Evolutionary conservation across 108 stramenopile species (phyloP).

Genomic region (Skeletonema menzelii): DNA sequence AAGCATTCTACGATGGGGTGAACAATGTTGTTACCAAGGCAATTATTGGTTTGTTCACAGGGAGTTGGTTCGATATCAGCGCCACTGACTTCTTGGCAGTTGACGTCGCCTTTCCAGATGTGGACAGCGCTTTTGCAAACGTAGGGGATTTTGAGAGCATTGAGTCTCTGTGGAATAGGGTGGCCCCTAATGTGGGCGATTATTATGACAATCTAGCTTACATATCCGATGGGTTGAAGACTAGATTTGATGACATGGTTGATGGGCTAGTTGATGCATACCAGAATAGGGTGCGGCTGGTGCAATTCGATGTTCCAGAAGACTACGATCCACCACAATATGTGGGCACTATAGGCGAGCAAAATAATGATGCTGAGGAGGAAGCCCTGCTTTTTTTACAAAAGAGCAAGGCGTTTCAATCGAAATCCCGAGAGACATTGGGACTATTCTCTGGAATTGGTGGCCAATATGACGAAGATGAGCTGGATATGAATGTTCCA

Average conservation of each 20-base stretch:
- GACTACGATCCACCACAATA: constrained; percentile 48
- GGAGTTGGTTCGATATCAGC: constrained; percentile 42
- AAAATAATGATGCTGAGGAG: constrained; percentile 22
- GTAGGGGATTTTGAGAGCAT: constrained; percentile 31
- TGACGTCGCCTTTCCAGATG: constrained; percentile 38
- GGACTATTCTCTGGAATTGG: constrained; percentile 44
- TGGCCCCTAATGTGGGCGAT: constrained; percentile 23
- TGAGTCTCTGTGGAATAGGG: constrained; percentile 12
- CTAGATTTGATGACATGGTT: constrained; percentile 16
- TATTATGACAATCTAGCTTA: constrained; percentile 15
- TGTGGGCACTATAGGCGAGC: constrained; percentile 11
- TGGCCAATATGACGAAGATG: constrained; percentile 21
- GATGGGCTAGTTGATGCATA: constrained; percentile 16
- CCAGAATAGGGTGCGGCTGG: constrained; percentile 9
- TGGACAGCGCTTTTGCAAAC: constrained; percentile 11
- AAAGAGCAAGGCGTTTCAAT: constrained; percentile 35
- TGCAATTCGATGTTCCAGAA: constrained; percentile 10
- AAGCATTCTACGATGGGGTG: constrained; percentile 35
- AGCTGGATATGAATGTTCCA: constrained; percentile 22
- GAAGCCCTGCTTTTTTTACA: constrained; percentile 25
- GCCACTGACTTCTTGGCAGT: constrained; percentile 26
- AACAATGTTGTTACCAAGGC: constrained; percentile 31
- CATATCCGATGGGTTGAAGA: constrained; percentile 6
- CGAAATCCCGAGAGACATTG: constrained; percentile 31
- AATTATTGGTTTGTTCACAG: constrained; percentile 25